Base-by-base conservation (phyloP, 176 grass and related monocot genomes). In the Ampelocalamus luodianensis region DNA sequence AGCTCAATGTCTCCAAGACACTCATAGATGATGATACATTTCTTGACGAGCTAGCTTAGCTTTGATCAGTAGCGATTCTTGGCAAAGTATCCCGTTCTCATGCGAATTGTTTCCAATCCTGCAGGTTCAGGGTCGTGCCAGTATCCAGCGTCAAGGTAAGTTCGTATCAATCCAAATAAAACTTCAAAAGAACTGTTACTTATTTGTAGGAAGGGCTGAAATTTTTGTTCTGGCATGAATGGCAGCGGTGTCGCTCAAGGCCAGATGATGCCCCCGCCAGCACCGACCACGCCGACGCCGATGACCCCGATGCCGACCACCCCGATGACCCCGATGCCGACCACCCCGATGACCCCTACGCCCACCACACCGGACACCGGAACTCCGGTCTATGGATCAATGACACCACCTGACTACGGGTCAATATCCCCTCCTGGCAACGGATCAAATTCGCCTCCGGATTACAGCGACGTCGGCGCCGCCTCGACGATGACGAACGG, bases 121-220 rank as follows among this genome's bases (percentile, higher is more conserved):
- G 51, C 83, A 95, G 93, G 85, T 71, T 90, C 90, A 73, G 65
- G 87, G 37, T 84, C 91, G 38, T 90, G 88, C 81, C 83, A 89
- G n/a, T 90, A 84, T 75, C 50, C 82, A 74, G 46, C 90, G 3
- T 88, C 90, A 66, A 92, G 93, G 93, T 95, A 95, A 87, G 6
- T 43, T 58, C 59, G 15, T 44, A 5, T 17, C 40, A 54, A 6
- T 37, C 6, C 6, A 50, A 77, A 37, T 4, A 11, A 54, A 81
- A 23, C 4, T 29, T 10, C 6, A 18, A 34, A 55, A 23, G 7
- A 54, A 37, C 5, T 24, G 14, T 81, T 62, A 22, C 6, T 42
- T 38, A 4, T 11, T 22, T 15, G 15, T 5, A 71, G 61, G 22
- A 8, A 48, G 13, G 16, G 15, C 82, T 80, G 53, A 80, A n/a